Evolutionary conservation across 495 filamentous ascomycete genomes (phyloP), one percentile per base, ranked within the genome.

Genomic region (Trichocladium antarcticum): DNA sequence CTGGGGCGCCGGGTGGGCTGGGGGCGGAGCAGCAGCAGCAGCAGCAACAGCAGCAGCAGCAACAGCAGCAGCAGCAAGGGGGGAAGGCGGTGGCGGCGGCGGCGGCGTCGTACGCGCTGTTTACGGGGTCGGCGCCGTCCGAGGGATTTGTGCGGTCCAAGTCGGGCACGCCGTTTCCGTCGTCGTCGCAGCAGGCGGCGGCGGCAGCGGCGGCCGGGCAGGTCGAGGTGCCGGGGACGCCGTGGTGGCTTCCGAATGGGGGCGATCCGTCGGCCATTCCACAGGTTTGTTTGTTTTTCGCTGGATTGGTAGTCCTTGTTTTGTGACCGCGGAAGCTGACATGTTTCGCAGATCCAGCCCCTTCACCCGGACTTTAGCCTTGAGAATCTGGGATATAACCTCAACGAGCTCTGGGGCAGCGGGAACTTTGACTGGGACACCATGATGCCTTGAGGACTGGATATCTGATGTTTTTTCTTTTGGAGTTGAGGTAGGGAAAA

Each of bases 391-490:
- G 64, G 62, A 7, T 34, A 57, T 4, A 61, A 65, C 21, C 43
- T 67, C 29, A 64, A 67, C 40, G 62, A 65, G 45, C 51, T 67
- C 0, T 67, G 64, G 64, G 59, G 57, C 44, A 66, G 11, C 47
- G 57, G 54, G 35, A 54, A 35, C 34, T 56, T 50, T 43, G 53
- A 56, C 19, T 56, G 53, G 53, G 53, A 56, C 11, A 39, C 48
- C 7, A 55, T 47, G 50, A 57, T 50, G 49, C 31, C 31, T 17
- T 51, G 22, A 48, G 42, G 4, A 5, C 17, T 12, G 15, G 27
- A 11, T 17, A 16, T 24, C 22, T 37, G 4, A 45, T 12, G 20
- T 39, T 15, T n/a, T 19, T 1, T 17, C 19, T 16, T 14, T 32
- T 14, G 44, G 44, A 38, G 19, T 34, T 9, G 28, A 28, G 5